Evolutionary conservation across 805 yeast species (phyloP).

Genomic region (Lachancea cidri): DNA sequence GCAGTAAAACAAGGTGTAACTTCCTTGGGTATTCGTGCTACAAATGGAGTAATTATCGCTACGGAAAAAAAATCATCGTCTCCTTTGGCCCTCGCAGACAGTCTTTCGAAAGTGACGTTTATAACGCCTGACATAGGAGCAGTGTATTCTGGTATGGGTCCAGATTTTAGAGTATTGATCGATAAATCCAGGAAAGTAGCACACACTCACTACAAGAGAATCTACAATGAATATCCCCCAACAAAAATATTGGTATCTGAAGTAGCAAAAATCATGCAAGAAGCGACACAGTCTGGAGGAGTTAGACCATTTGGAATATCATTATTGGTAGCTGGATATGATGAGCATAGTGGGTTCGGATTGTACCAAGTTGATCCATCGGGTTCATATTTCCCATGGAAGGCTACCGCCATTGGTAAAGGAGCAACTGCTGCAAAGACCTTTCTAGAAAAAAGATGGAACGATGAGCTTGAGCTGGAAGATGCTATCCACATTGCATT

Average conservation of each 20-base stretch:
- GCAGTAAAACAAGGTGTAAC: slow-evolving; percentile 98
- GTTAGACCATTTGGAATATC: slow-evolving; percentile 99
- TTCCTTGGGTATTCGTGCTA: slow-evolving; percentile 88
- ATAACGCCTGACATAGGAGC: slow-evolving; percentile 95
- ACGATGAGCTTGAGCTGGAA: slow-evolving; percentile 92
- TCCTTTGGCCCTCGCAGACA: slow-evolving; percentile 65
- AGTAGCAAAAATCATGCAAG: slow-evolving; percentile 95
- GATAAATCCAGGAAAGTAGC: slow-evolving; percentile 92
- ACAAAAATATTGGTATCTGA: slow-evolving; percentile 90
- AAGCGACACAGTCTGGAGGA: slow-evolving; percentile 98
- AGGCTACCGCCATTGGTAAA: slow-evolving; percentile 98
- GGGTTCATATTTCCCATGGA: slow-evolving; percentile 98
- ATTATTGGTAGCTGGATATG: slow-evolving; percentile 88
- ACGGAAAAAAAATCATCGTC: slow-evolving; percentile 91
- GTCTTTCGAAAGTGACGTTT: slow-evolving; percentile 69
- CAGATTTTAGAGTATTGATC: slow-evolving; percentile 91
- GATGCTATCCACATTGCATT: slow-evolving; percentile 97
- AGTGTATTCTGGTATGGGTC: slow-evolving; percentile 98
- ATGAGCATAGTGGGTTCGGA: slow-evolving; percentile 66
- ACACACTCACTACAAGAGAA: slow-evolving; percentile 86
- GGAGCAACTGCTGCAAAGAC: slow-evolving; percentile 96
- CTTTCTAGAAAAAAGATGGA: slow-evolving; percentile 96
- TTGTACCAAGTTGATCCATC: slow-evolving; percentile 97
- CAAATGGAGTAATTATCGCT: slow-evolving; percentile 94
- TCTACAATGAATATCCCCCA: slow-evolving; percentile 96